These are phyloP conservation scores for Leptodontidium sp. DNA, from an alignment of 2,329 filamentous ascomycete genomes.

Conservation along the genomic window DNA sequence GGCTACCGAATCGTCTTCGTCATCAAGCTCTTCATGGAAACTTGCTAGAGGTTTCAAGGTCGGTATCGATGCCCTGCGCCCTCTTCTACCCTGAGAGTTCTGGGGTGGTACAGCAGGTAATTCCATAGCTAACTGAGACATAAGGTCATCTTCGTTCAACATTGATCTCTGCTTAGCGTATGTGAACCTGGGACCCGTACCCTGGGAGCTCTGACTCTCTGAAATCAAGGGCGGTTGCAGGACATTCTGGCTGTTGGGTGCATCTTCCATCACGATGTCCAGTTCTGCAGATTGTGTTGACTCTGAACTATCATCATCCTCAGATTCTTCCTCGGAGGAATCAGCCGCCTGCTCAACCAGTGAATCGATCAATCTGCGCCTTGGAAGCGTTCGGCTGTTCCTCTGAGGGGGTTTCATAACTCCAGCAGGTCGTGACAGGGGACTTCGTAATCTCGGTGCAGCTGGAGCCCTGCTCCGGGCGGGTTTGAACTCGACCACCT, in stretches of 20 bases:
- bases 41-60: constrained; percentile 40
- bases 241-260: constrained; percentile 1
- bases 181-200: constrained; percentile 45
- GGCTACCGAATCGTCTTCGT: constrained; percentile 39
- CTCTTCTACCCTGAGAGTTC: constrained; percentile 31
- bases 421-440: constrained; percentile 28
- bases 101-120: constrained; percentile 39
- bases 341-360: constrained; percentile 43
- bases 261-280: constrained; percentile 8
- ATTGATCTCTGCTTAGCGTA: constrained; percentile 48
- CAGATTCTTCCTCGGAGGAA: constrained; percentile 26
- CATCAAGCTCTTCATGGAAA: constrained; percentile 44
- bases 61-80: constrained; percentile 42
- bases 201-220: constrained; percentile 42
- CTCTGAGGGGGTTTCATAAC: constrained; percentile 33
- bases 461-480: background rate
- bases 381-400: constrained; percentile 29
- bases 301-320: constrained; percentile 23
- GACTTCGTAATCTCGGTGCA: constrained; percentile 10
- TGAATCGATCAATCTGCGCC: constrained; percentile 46
- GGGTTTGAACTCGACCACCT: background rate
- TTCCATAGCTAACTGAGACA: constrained; percentile 43
- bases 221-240: constrained; percentile 25
- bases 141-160: constrained; percentile 46
- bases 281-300: constrained; percentile 2